Base-by-base conservation (phyloP, 805 yeast species). In the Wickerhamiella brachini region DNA sequence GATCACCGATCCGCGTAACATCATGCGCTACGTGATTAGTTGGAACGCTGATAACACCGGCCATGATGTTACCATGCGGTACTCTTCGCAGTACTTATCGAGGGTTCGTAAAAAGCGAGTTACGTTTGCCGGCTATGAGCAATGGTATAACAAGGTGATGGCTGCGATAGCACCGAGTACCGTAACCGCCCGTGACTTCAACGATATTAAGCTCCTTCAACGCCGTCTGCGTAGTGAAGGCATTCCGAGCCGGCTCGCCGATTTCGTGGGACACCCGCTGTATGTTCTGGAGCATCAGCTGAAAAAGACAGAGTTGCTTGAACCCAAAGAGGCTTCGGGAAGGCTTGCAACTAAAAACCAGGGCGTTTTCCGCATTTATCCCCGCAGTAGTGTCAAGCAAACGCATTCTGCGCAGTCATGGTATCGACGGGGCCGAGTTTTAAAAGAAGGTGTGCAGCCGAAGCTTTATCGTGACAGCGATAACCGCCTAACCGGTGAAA, bases 41-140 rank as follows among this genome's bases (percentile, higher is more conserved):
- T 88, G 70, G 62, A 94, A 85, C 59, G 68, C 74, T 13, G 65
- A 69, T 42, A 81, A 82, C 3, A 77, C 79, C 6, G 81, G 80
- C 0, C 71, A 81, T 55, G 98, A 93, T 64, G 83, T 93, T 3
- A 90, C 98, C 0, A 65, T 95, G 57, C 65, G 97, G 21, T 93
- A 93, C 65, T 75, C 87, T 1, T 77, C 73, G 44, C 72, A 71
- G 56, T 86, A 69, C 62, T 85, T 85, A 61, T 80, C 94, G 9
- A 83, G 83, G 57, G 80, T 85, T 0, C 71, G 89, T 18, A 84
- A 81, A 61, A 83, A 81, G 58, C 65, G 95, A 31, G 76, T 90
- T 3, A 78, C 83, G 0, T 72, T 77, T 51, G 80, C 80, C 9
- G 71, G 71, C 0, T 60, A 52, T n/a, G 47, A 29, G 12, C 7